Evolutionary conservation across 2,329 filamentous ascomycete species (phyloP).

Genomic region (Beauveria varroae): DNA sequence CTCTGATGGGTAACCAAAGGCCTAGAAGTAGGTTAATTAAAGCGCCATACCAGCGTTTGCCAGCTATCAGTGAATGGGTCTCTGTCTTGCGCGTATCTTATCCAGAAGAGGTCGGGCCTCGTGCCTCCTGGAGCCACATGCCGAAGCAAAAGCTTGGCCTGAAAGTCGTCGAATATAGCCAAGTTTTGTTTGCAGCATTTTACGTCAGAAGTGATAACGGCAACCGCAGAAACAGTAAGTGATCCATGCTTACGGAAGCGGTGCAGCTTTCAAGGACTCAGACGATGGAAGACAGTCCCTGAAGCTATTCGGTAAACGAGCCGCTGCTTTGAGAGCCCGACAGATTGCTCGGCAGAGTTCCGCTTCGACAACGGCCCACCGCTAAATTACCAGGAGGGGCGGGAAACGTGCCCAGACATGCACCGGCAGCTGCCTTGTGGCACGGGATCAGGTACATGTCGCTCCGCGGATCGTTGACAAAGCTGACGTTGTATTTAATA

Average conservation of each 20-base stretch:
- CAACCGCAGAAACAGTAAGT: no score
- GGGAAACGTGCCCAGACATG: background rate
- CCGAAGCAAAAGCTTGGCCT: background rate
- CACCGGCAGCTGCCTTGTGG: constrained; percentile 7
- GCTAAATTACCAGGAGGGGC: background rate
- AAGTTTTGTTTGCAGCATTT: background rate
- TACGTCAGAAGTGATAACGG: no score
- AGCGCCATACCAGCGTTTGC: background rate
- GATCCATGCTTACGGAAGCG: no score
- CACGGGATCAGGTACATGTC: constrained; percentile 3
- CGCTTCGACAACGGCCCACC: background rate
- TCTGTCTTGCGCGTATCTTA: constrained; percentile 5
- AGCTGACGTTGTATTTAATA: background rate
- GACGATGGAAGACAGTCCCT: background rate
- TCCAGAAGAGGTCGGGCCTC: background rate
- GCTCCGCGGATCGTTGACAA: background rate
- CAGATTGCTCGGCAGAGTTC: background rate
- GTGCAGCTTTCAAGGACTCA: background rate
- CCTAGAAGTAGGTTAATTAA: background rate
- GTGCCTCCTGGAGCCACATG: background rate
- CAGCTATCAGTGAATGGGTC: background rate
- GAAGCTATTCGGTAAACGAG: no score
- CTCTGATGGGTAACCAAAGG: background rate
- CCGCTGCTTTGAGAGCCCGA: background rate
- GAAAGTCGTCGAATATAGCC: background rate